Evolutionary conservation across 176 grass and related monocot species (phyloP).

Genomic region (Puya raimondii): DNA sequence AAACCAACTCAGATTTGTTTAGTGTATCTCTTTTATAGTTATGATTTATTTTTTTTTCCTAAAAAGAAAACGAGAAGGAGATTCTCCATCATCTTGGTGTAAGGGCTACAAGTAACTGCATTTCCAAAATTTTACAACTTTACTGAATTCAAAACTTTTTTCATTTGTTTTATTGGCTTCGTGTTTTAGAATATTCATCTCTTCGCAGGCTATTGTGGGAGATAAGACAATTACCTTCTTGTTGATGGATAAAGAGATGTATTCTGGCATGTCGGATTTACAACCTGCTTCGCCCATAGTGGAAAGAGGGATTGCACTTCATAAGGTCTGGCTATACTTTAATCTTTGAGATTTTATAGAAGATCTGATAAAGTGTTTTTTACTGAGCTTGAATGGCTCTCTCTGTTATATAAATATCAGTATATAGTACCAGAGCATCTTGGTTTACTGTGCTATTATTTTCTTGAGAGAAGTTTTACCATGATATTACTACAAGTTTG

Average conservation of each 20-base stretch:
- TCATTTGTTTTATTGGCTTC: slow-evolving; percentile 12
- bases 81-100: background rate
- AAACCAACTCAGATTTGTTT: no score
- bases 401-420: background rate
- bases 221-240: slow-evolving; percentile 95
- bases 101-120: background rate
- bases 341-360: background rate
- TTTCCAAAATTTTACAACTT: slow-evolving; percentile 14
- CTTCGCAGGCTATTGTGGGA: slow-evolving; percentile 79
- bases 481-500: background rate
- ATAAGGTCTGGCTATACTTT: slow-evolving; percentile 52
- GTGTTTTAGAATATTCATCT: slow-evolving; percentile 1
- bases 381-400: background rate
- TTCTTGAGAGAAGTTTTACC: background rate
- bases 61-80: background rate
- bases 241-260: slow-evolving; percentile 98
- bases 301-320: slow-evolving; percentile 79
- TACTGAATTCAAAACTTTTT: background rate
- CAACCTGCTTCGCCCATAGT: slow-evolving; percentile 67
- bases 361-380: background rate
- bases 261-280: slow-evolving; percentile 94
- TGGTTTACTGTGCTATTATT: slow-evolving; percentile 3
- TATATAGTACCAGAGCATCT: background rate
- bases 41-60: no score
- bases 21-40: no score